Evolutionary conservation across 106 monocot genomes (phyloP).

Genomic region (Allium cepa): DNA sequence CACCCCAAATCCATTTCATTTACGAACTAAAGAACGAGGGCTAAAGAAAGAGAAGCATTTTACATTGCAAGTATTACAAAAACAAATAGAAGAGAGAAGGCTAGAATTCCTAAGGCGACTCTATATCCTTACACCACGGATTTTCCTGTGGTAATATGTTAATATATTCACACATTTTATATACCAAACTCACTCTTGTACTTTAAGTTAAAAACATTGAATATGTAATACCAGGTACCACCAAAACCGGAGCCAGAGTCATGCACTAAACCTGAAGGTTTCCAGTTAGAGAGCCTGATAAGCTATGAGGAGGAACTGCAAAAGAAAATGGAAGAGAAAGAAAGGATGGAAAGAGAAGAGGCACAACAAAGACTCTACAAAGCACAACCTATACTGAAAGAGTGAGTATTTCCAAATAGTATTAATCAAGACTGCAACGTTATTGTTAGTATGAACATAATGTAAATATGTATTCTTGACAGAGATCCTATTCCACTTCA

Average conservation of each 20-base stretch:
- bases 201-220: too few species aligned
- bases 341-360: conserved; percentile 69
- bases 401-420: conserved; percentile 16
- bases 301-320: conserved; percentile 82
- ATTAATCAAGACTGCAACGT: not conserved
- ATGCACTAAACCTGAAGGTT: conserved; percentile 72
- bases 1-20: conserved; percentile 83
- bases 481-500: conserved; percentile 75
- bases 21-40: conserved; percentile 87
- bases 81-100: conserved; percentile 66
- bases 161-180: too few species aligned
- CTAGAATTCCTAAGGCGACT: conserved; percentile 58
- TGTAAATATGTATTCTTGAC: not conserved
- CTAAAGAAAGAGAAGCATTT: conserved; percentile 65
- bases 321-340: conserved; percentile 46
- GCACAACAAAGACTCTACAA: conserved; percentile 50
- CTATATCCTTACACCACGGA: conserved; percentile 91
- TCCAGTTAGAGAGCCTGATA: conserved; percentile 70
- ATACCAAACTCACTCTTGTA: too few species aligned
- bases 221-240: conserved; percentile 38
- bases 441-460: too few species aligned
- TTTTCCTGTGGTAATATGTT: conserved; percentile 71
- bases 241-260: conserved; percentile 75
- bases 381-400: conserved; percentile 65
- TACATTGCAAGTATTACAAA: conserved; percentile 31